Evolutionary conservation across 768 basidiomycete species (phyloP).

Genomic region (Agaricus blazei): DNA sequence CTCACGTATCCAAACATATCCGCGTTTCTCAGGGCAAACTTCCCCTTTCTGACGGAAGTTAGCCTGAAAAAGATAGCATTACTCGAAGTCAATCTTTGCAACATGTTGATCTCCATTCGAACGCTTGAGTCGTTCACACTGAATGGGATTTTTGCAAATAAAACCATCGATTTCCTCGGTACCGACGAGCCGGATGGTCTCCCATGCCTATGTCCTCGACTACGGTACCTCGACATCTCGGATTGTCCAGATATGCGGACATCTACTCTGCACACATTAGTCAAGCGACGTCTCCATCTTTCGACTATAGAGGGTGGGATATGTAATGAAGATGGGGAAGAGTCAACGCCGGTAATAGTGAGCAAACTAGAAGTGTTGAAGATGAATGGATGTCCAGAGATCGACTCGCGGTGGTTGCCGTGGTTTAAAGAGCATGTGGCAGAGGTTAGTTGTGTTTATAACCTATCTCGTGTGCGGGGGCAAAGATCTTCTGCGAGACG

Average conservation of each 20-base stretch:
- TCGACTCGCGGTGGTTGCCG: conserved; percentile 52
- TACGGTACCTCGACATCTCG: conserved; percentile 6
- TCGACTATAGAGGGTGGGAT: neutral
- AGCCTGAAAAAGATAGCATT: neutral
- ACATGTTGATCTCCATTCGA: neutral
- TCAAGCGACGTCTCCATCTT: conserved; percentile 4
- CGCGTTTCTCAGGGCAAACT: neutral
- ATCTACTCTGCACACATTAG: neutral
- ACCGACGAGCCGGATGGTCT: neutral
- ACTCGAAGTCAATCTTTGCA: neutral
- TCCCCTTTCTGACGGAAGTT: conserved; percentile 2
- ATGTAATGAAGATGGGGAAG: neutral
- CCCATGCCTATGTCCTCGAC: conserved; percentile 3
- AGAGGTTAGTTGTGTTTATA: conserved; percentile 55
- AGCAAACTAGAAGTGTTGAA: conserved; percentile 38
- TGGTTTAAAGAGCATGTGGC: conserved; percentile 56
- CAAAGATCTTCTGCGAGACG: conserved; percentile 16
- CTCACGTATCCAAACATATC: neutral
- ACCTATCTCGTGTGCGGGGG: conserved; percentile 38
- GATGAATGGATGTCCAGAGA: conserved; percentile 50
- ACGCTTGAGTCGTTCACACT: conserved; percentile 3
- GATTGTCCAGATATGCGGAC: conserved; percentile 7
- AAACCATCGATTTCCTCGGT: neutral
- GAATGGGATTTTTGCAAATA: neutral
- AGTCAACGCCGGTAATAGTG: conserved; percentile 5